Evolutionary conservation across 2,329 filamentous ascomycete genomes (phyloP), one percentile per base, ranked within the genome.

Genomic region (Scolecobasidium constrictum): DNA sequence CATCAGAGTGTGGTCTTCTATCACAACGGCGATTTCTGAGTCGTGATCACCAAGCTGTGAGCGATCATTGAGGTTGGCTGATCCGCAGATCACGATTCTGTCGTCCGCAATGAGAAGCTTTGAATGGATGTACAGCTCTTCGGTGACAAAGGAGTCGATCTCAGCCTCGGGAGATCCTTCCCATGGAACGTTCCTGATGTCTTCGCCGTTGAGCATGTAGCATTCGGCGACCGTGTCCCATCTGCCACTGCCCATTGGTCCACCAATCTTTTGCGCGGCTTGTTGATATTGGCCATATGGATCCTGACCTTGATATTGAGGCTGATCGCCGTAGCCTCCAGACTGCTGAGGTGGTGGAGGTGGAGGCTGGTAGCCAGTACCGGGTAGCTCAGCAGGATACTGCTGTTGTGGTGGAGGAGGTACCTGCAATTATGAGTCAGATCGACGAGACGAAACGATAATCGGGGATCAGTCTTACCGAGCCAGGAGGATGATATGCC

Each of bases 1-100:
- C 13, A 94, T 67, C 1, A 78, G 67, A 1, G 79, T 75, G 2
- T 77, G 74, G 56, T 93, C 86, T 58, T 92, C 82, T 54, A 94
- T 84, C 45, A 93, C 73, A 49, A 93, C 83, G n/a, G 86, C 86
- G 43, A 94, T 86, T 58, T 94, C 87, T 1, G 80, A 86, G 63
- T 94, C 87, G 61, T 92, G 86, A 45, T 77, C 73, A 26, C 86
- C 86, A 3, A 93, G 74, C 64, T 94, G 84, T 3, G 82, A 88
- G 43, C 77, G 69, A 52, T 80, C 78, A 52, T 83, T 82, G 53
- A 83, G 66, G 52, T 83, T 82, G 18, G 77, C 77, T 43, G 74
- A 86, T 48, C 87, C 86, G 57, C 83, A 88, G 50, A 94, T 88
- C 45, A 86, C 83, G 39, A 83, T 71, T 5, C 76, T 72, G 58